These are phyloP conservation scores for Musa balbisiana DNA, from an alignment of 202 grass and related monocot species.

Conservation along the genomic window DNA sequence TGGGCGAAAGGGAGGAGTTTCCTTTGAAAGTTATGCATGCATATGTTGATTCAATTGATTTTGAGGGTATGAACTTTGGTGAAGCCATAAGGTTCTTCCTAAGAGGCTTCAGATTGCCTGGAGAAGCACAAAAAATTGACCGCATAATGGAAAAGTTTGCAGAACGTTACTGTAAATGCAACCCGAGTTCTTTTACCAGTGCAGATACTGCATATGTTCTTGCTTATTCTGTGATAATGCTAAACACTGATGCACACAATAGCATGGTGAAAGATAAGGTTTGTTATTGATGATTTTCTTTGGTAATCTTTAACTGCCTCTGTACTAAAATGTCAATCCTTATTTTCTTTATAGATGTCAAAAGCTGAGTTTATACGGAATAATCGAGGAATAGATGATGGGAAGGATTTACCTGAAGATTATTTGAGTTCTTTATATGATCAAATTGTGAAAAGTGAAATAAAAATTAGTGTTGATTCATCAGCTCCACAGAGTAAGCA, in stretches of 20 bases:
- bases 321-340: conserved; percentile 5
- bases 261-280: conserved; percentile 97
- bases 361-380: conserved; percentile 92
- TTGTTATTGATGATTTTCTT: conserved; percentile 19
- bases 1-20: conserved; percentile 92
- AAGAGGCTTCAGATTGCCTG: conserved; percentile 84
- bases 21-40: conserved; percentile 97
- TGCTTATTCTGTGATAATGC: conserved; percentile 96
- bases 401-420: conserved; percentile 89
- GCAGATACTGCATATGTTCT: conserved; percentile 98
- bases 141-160: conserved; percentile 99
- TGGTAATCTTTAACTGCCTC: conserved; percentile 2
- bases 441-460: conserved; percentile 94
- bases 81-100: conserved; percentile 91
- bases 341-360: conserved; percentile 68
- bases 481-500: conserved; percentile 56
- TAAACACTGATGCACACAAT: conserved; percentile 98
- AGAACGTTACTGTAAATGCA: conserved; percentile 95
- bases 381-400: conserved; percentile 89
- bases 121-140: conserved; percentile 99
- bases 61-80: conserved; percentile 82
- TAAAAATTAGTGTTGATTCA: conserved; percentile 92
- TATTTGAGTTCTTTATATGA: conserved; percentile 76
- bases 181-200: conserved; percentile 72
- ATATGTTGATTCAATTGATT: conserved; percentile 84